Evolutionary conservation across 345 rosid species (phyloP), one percentile per base, ranked within the genome.

Genomic region (Crucihimalaya himalaica): DNA sequence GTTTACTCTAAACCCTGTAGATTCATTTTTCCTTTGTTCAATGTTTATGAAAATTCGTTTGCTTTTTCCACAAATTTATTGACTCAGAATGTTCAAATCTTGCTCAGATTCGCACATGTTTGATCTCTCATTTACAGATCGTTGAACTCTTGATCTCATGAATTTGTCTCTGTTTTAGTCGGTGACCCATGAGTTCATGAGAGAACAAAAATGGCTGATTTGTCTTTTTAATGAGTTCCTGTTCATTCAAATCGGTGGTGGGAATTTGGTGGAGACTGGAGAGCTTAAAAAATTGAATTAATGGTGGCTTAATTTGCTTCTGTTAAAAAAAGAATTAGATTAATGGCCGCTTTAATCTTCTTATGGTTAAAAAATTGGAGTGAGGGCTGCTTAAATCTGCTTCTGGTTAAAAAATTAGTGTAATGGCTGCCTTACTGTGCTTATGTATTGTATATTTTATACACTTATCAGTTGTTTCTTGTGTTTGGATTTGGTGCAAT

Each of bases 111-210:
- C 5, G 43, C 19, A 10, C 66, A 35, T 74, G 60, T 1, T 48
- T 75, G 79, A 66, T 75, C 52, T 63, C 56, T 46, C 77, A 73
- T 46, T 18, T 34, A 7, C 23, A 74, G 73, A 74, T 74, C 68
- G 67, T 40, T 56, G 46, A 5, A 73, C 23, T 55, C 64, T 51
- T 21, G 21, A 28, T 58, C 31, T 28, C 32, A 10, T 35, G 23
- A 35, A 42, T 47, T 5, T 64, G 39, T 62, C 56, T 61, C 40
- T 55, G 53, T 70, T 39, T 77, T 64, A 57, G 76, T 71, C 55
- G 72, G 80, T 77, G 72, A 39, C 67, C 35, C 59, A 70, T 53
- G 70, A 53, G 34, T 32, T n/a, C 57, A 62, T 35, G 65, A 76
- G 79, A 76, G 52, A 69, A 62, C 58, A 18, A 55, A 40, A 54